A percentile compares a stretch with the other conserved stretches of the same genome.
Conservation (phyloP, 345 rosid genomes). For the Dipteronia dyeriana region DNA sequence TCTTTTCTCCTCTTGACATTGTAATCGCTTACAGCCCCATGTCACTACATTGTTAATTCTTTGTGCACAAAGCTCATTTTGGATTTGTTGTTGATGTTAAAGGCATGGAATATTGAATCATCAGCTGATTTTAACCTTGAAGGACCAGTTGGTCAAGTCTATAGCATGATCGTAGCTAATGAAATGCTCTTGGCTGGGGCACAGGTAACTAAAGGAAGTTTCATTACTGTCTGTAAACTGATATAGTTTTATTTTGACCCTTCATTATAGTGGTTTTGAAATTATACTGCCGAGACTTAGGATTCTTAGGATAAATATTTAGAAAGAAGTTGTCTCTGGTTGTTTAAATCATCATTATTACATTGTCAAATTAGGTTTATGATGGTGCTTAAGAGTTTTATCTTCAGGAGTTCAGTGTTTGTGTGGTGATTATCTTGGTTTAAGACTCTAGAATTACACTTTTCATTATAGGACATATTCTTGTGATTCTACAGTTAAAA, state of each 20-base stretch:
- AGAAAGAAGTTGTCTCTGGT: background rate
- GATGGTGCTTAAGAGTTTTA: too few species aligned
- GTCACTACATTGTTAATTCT: background rate
- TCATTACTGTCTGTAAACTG: background rate
- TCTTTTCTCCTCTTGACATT: slow-evolving; percentile 3
- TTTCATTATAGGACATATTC: too few species aligned
- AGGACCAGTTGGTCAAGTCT: slow-evolving; percentile 52
- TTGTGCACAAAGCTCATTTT: slow-evolving; percentile 8
- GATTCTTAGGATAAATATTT: background rate
- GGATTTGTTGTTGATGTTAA: background rate
- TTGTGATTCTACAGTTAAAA: background rate
- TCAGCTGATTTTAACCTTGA: slow-evolving; percentile 34
- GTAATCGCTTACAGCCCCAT: slow-evolving; percentile 24
- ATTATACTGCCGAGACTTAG: background rate
- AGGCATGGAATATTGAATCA: slow-evolving; percentile 43
- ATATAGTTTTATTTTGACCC: background rate
- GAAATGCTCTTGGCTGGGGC: slow-evolving; percentile 63
- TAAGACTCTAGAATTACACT: too few species aligned
- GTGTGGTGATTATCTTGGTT: too few species aligned
- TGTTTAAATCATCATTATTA: background rate
- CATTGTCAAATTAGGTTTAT: too few species aligned
- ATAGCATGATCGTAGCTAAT: slow-evolving; percentile 36
- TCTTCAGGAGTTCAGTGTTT: too few species aligned
- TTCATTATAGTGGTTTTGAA: background rate
- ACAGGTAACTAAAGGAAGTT: slow-evolving; percentile 39